A percentile compares a stretch with the other conserved stretches of the same genome.
These are phyloP conservation scores for Colletotrichum tamarilloi DNA, from an alignment of 2,329 filamentous ascomycete genomes.

Conservation along the genomic window DNA sequence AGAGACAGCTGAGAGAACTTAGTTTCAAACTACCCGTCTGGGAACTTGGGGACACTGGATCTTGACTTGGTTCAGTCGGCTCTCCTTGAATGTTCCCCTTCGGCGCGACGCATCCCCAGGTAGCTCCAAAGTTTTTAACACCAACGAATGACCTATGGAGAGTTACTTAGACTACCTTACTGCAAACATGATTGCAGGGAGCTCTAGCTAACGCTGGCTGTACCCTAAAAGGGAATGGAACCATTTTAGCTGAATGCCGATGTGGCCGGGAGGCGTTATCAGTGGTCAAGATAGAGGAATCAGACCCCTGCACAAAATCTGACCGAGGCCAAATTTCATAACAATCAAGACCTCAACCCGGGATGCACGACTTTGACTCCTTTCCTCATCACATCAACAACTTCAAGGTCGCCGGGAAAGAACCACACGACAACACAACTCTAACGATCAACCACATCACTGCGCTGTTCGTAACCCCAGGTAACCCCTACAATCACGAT, in stretches of 20 bases:
- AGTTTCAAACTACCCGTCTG: background rate
- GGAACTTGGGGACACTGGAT: too few species aligned
- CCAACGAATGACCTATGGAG: background rate
- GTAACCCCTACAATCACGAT: background rate
- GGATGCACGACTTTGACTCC: background rate
- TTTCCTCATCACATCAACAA: background rate
- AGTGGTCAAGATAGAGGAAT: background rate
- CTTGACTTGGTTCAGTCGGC: background rate
- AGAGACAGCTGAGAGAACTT: background rate
- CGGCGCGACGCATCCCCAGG: too few species aligned
- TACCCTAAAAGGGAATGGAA: background rate
- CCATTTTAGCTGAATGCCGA: background rate
- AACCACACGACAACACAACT: background rate
- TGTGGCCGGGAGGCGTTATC: background rate
- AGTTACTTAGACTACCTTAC: background rate
- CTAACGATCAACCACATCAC: background rate
- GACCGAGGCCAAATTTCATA: background rate
- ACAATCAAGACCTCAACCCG: background rate
- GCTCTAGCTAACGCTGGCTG: background rate
- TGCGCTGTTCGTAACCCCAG: slow-evolving; percentile 4
- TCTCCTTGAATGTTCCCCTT: background rate
- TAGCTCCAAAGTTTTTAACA: too few species aligned
- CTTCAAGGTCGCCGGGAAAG: background rate
- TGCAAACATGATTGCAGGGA: background rate
- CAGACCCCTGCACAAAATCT: background rate